Evolutionary conservation across 257 asterid species (phyloP), one percentile per base, ranked within the genome.

Genomic region (Solanum neorickii): DNA sequence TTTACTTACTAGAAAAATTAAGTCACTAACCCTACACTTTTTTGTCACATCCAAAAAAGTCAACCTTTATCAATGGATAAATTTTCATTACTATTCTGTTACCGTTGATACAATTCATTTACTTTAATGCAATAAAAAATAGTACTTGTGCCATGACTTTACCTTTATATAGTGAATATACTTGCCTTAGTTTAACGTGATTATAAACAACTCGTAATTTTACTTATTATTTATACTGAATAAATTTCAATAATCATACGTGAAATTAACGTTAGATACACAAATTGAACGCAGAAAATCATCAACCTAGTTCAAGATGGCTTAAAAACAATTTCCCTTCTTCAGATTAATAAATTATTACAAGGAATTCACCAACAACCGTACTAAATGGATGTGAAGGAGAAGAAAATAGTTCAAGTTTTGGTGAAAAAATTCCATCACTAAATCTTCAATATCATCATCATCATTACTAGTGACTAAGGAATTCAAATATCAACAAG

Each of bases 301-400:
- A 77, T 5, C 82, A 88, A 85, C 83, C 93, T 42, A 88, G 90
- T 89, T 65, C 89, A 88, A 85, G 90, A 42, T 89, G 95, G 94
- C 88, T 95, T 41, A 66, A 39, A 39, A 92, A 87, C 41, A 92
- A 90, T 69, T 89, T 93, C 29, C 91, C 90, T 91, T 92, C 93
- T 6, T 92, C 96, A 15, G 93, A 91, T 33, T 91, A 84, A n/a
- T 88, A 82, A 15, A 75, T 82, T 15, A 65, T 89, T 25, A 39
- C 83, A 25, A 15, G 35, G 29, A 31, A 46, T 65, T 95, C 98
- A 4, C 98, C 98, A 70, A 93, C 86, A 60, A 90, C 95, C 21
- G 97, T 95, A 87, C 90, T 94, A 21, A 91, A 90, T 66, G 87
- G 89, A 0, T 90, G 89, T 25, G 94, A 93, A 90, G 90, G 88